Conservation (phyloP, 176 grass and related monocot genomes). For the Poa annua region DNA sequence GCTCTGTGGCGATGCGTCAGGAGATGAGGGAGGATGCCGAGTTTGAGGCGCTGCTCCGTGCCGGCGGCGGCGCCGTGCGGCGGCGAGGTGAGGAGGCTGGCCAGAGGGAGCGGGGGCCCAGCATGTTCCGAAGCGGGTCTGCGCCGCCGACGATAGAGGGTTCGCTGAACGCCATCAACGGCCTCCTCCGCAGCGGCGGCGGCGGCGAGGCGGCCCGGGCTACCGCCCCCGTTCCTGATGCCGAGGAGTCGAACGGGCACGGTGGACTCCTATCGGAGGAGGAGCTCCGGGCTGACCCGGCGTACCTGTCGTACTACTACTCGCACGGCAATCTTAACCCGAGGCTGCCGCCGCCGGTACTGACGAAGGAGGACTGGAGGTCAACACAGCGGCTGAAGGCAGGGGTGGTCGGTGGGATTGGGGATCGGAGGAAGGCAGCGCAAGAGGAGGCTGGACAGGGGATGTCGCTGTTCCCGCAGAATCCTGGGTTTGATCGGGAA, state of each 20-base stretch:
- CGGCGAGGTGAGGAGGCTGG: constrained; percentile 58
- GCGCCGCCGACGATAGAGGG: constrained; percentile 96
- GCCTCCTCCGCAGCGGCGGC: constrained; percentile 32
- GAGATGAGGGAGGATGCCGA: constrained; percentile 66
- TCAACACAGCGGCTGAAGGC: constrained; percentile 78
- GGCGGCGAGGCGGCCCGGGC: constrained; percentile 29
- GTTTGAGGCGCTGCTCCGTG: constrained; percentile 56
- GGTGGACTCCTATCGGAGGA: constrained; percentile 64
- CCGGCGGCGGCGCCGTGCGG: constrained; percentile 45
- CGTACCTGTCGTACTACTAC: constrained; percentile 88
- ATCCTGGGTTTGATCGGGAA: constrained; percentile 52
- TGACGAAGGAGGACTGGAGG: constrained; percentile 93
- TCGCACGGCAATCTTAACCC: constrained; percentile 94
- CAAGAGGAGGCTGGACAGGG: constrained; percentile 50
- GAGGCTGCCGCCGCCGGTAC: constrained; percentile 74
- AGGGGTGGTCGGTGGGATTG: constrained; percentile 67
- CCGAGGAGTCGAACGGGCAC: constrained; percentile 46
- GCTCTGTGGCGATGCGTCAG: constrained; percentile 54
- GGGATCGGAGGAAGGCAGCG: constrained; percentile 61
- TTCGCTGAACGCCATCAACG: constrained; percentile 67
- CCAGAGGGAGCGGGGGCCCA: constrained; percentile 62
- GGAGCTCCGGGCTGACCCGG: constrained; percentile 74
- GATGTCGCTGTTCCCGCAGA: constrained; percentile 61
- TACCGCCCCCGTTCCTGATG: constrained; percentile 46
- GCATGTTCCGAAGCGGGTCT: constrained; percentile 84